These are phyloP conservation scores for Neurospora tetrasperma DNA, from an alignment of 495 filamentous ascomycete genomes.

Conservation along the genomic window DNA sequence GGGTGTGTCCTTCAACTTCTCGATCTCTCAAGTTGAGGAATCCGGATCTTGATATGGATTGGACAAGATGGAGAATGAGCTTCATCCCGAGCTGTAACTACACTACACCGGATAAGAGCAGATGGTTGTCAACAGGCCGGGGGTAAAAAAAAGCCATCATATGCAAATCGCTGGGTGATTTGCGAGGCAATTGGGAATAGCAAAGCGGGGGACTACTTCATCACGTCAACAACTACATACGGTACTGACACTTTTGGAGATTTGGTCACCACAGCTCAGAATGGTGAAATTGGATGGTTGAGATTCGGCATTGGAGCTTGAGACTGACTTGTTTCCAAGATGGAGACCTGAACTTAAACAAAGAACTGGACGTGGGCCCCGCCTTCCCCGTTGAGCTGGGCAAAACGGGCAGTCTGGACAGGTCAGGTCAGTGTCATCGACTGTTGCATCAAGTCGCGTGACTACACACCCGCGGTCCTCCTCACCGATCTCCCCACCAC, in stretches of 20 bases:
- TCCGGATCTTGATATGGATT: neutral
- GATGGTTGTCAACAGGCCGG: constrained; percentile 17
- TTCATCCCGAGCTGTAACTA: neutral
- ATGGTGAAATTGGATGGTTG: neutral
- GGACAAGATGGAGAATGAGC: neutral
- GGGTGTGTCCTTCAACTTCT: neutral
- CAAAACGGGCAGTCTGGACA: neutral
- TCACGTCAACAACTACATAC: neutral
- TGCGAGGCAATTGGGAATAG: neutral
- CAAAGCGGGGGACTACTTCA: neutral
- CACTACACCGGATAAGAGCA: neutral
- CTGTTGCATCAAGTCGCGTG: constrained; percentile 24
- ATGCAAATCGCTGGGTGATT: constrained; percentile 3
- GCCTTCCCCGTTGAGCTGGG: neutral
- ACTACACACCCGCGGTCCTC: constrained; percentile 14
- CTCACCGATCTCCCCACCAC: constrained; percentile 4
- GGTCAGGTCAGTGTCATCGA: constrained; percentile 17
- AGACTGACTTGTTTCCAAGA: neutral
- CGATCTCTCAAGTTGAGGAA: neutral
- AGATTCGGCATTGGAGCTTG: neutral
- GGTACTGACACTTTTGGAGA: neutral
- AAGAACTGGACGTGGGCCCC: constrained; percentile 3
- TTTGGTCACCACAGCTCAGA: neutral
- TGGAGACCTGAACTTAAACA: neutral
- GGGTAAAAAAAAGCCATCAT: neutral